A percentile compares a stretch with the other conserved stretches of the same genome.
Conservation (phyloP, 257 asterid genomes). For the Ehretia macrophylla region DNA sequence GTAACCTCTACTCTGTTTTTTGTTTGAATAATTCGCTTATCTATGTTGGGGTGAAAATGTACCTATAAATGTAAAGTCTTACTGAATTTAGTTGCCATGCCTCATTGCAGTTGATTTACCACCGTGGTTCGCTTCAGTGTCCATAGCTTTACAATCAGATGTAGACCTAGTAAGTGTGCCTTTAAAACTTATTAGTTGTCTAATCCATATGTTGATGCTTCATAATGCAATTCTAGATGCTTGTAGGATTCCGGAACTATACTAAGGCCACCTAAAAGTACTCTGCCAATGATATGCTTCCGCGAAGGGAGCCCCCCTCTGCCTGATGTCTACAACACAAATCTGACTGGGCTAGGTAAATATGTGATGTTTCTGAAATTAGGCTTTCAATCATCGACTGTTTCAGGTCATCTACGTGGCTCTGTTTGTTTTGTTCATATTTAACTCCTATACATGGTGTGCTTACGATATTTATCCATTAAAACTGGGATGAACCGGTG, state of each 20-base stretch:
- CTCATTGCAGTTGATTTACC: conserved; percentile 86
- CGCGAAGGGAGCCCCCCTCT: conserved; percentile 96
- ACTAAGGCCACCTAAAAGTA: conserved; percentile 38
- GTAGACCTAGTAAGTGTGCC: conserved; percentile 58
- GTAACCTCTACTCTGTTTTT: no score
- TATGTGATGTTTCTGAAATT: background rate
- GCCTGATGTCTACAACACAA: conserved; percentile 74
- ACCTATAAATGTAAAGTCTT: no score
- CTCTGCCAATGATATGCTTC: conserved; percentile 74
- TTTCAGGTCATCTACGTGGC: background rate
- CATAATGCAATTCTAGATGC: conserved; percentile 8
- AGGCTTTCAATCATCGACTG: background rate
- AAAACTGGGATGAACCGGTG: background rate
- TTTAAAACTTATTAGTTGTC: conserved; percentile 12
- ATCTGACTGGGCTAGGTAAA: conserved; percentile 71
- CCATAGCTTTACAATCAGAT: conserved; percentile 68
- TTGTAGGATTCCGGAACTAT: conserved; percentile 49
- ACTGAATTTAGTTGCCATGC: conserved; percentile 10
- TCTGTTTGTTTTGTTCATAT: background rate
- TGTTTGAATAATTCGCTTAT: no score
- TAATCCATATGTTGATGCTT: background rate
- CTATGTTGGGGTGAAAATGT: no score
- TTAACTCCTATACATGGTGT: background rate
- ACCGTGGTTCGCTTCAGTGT: conserved; percentile 76
- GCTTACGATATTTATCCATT: background rate